Percentiles rank a stretch among this genome's conserved stretches.
Evolutionary conservation across 2,329 filamentous ascomycete genomes (phyloP).

Genomic region (Hypoxylon sp.): DNA sequence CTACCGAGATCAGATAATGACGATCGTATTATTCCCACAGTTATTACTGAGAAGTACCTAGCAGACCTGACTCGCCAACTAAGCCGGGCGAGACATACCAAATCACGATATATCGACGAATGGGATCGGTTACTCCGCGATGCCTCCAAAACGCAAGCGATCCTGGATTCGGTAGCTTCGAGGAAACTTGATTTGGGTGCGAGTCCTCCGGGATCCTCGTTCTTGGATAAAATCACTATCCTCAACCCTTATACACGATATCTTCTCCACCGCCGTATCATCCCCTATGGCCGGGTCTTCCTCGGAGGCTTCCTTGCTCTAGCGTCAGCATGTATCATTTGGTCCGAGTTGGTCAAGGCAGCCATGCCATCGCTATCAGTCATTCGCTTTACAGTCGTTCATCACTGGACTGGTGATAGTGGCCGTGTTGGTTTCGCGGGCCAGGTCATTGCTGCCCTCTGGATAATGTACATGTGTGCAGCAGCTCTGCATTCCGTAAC

Average conservation of each 20-base stretch:
- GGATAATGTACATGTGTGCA: slow-evolving; percentile 96
- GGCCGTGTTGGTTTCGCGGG: slow-evolving; percentile 85
- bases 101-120: slow-evolving; percentile 82
- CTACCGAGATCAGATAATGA: slow-evolving; percentile 54
- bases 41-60: slow-evolving; percentile 92
- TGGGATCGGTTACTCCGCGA: slow-evolving; percentile 83
- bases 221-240: slow-evolving; percentile 64
- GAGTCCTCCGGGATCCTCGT: slow-evolving; percentile 62
- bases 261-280: slow-evolving; percentile 74
- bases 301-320: slow-evolving; percentile 74
- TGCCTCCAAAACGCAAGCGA: slow-evolving; percentile 78
- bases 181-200: slow-evolving; percentile 80
- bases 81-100: slow-evolving; percentile 81
- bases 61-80: slow-evolving; percentile 87
- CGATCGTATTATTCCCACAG: slow-evolving; percentile 69
- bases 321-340: slow-evolving; percentile 85
- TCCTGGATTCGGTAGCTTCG: slow-evolving; percentile 84
- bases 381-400: slow-evolving; percentile 72
- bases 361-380: slow-evolving; percentile 79
- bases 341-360: slow-evolving; percentile 93
- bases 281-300: slow-evolving; percentile 72
- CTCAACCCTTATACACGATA: slow-evolving; percentile 86
- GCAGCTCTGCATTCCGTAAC: slow-evolving; percentile 88
- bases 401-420: slow-evolving; percentile 75
- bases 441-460: slow-evolving; percentile 82